Evolutionary conservation across 2,329 filamentous ascomycete genomes (phyloP).

Genomic region (Sclerotinia trifoliorum): DNA sequence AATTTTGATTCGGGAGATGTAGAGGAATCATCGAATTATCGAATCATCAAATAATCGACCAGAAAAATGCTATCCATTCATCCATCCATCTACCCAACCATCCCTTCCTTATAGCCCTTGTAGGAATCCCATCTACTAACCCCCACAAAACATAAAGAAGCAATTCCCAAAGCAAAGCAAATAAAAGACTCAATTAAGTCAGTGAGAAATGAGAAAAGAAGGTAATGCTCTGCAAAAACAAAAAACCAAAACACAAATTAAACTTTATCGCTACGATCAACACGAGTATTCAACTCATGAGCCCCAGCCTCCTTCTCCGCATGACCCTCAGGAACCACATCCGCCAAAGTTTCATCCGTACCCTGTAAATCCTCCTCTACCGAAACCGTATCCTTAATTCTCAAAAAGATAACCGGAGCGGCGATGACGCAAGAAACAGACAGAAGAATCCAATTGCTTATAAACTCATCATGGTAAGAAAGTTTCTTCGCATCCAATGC

Average conservation of each 20-base stretch:
- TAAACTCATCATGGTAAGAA: conserved; percentile 71
- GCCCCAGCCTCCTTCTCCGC: conserved; percentile 23
- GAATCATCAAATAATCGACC: background rate
- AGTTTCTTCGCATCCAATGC: conserved; percentile 62
- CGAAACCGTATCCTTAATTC: conserved; percentile 77
- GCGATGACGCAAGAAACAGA: conserved; percentile 73
- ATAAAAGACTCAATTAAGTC: background rate
- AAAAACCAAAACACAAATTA: background rate
- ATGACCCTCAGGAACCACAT: conserved; percentile 51
- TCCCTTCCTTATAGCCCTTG: too few species aligned
- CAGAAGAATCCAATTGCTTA: conserved; percentile 72
- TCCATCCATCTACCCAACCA: background rate
- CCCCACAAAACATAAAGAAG: background rate
- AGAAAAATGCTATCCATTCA: background rate
- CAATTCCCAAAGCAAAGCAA: background rate
- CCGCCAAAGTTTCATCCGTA: conserved; percentile 76
- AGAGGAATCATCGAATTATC: background rate
- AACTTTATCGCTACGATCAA: background rate
- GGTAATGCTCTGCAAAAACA: background rate
- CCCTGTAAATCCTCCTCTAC: conserved; percentile 81
- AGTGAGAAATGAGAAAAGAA: conserved; percentile 3
- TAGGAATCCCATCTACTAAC: background rate
- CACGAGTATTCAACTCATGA: conserved; percentile 14
- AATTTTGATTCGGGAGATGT: too few species aligned
- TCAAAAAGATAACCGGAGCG: conserved; percentile 72